Evolutionary conservation across 352 stramenopile genomes (phyloP).

Genomic region (Albugo candida): DNA sequence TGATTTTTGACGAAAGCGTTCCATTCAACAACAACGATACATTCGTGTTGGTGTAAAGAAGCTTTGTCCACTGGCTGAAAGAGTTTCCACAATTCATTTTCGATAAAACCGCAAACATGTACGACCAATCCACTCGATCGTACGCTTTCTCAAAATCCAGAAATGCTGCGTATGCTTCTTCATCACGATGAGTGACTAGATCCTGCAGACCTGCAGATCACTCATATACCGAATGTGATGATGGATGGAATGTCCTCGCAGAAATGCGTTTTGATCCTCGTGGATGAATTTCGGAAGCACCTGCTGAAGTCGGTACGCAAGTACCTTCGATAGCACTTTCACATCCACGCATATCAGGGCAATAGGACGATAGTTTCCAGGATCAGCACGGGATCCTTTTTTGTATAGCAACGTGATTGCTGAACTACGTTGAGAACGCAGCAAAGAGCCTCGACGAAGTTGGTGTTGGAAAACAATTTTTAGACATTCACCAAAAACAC

Average conservation of each 20-base stretch:
- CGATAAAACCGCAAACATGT: slow-evolving; percentile 6
- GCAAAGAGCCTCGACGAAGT: slow-evolving; percentile 5
- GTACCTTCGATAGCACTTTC: slow-evolving; percentile 7
- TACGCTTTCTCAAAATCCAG: background rate
- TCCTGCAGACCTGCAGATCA: slow-evolving; percentile 11
- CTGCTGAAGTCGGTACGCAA: slow-evolving; percentile 1
- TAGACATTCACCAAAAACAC: slow-evolving; percentile 10
- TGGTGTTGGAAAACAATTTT: slow-evolving; percentile 9
- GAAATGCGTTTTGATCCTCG: slow-evolving; percentile 4
- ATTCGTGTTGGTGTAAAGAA: slow-evolving; percentile 6
- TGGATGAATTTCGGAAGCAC: slow-evolving; percentile 5
- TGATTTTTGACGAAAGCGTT: slow-evolving; percentile 4
- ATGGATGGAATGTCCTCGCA: slow-evolving; percentile 1
- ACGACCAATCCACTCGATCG: slow-evolving; percentile 8
- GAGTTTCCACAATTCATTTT: slow-evolving; percentile 4
- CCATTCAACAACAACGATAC: slow-evolving; percentile 7
- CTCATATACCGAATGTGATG: slow-evolving; percentile 8
- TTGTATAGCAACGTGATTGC: slow-evolving; percentile 10
- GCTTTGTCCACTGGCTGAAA: slow-evolving; percentile 4
- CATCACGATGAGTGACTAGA: background rate
- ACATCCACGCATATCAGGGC: slow-evolving; percentile 12
- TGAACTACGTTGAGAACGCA: slow-evolving; percentile 8
- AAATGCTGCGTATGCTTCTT: background rate
- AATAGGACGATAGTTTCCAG: background rate
- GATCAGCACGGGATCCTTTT: slow-evolving; percentile 1